phyloP scores from a whole-genome alignment of 2,329 filamentous ascomycete species.

The Aureobasidium sp. region DNA sequence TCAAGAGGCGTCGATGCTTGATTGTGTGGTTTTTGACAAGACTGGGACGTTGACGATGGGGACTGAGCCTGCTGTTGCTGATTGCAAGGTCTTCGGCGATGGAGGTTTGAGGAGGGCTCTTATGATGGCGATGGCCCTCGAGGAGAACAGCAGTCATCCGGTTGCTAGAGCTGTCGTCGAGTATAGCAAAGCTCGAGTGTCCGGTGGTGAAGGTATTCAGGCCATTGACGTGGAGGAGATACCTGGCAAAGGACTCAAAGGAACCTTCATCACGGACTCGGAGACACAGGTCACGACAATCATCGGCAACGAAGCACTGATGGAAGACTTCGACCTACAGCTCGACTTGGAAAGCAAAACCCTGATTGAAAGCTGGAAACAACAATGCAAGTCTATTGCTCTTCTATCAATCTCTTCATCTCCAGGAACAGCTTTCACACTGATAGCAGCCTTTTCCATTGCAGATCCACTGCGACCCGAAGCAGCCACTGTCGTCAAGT shows the following conservation, averaged over 20 bases:
- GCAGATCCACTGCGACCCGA: constrained; percentile 75
- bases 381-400: constrained; percentile 33
- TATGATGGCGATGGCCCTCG: constrained; percentile 51
- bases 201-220: not conserved
- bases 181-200: constrained; percentile 32
- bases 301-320: constrained; percentile 65
- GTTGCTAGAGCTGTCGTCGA: constrained; percentile 61
- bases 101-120: constrained; percentile 24
- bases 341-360: constrained; percentile 19
- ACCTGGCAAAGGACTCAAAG: constrained; percentile 62
- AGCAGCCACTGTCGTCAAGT: constrained; percentile 36
- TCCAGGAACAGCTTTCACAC: constrained; percentile 23
- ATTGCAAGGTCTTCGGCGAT: constrained; percentile 11
- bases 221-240: constrained; percentile 50
- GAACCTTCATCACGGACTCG: constrained; percentile 31
- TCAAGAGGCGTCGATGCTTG: constrained; percentile 69
- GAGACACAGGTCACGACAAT: constrained; percentile 39
- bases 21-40: constrained; percentile 81
- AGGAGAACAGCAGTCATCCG: constrained; percentile 66
- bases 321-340: constrained; percentile 35
- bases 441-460: constrained; percentile 63
- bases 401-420: constrained; percentile 19
- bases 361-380: constrained; percentile 31
- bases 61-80: constrained; percentile 47
- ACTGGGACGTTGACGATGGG: constrained; percentile 72